A percentile compares a stretch with the other conserved stretches of the same genome.
Evolutionary conservation across 257 asterid genomes (phyloP).

Genomic region (Cynanchum wilfordii): DNA sequence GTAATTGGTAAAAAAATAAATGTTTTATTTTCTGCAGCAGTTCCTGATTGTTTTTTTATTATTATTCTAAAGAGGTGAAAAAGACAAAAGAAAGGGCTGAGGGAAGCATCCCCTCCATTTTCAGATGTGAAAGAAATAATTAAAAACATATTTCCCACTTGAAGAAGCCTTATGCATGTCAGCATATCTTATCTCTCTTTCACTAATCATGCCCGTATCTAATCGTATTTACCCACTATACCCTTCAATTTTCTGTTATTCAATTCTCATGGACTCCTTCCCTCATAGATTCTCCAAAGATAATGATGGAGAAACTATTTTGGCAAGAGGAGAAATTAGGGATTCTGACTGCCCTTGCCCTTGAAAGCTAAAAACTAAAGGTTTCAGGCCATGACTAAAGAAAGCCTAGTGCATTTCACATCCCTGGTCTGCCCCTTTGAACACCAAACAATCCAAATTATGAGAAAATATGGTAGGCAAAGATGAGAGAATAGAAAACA

Average conservation of each 20-base stretch:
- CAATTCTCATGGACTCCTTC: background rate
- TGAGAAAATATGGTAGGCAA: slow-evolving; percentile 21
- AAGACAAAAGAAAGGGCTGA: slow-evolving; percentile 24
- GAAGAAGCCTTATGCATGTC: slow-evolving; percentile 45
- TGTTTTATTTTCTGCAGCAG: background rate
- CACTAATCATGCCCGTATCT: slow-evolving; percentile 36
- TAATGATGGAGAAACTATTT: slow-evolving; percentile 13
- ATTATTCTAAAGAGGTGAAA: slow-evolving; percentile 7
- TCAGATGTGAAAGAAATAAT: slow-evolving; percentile 55
- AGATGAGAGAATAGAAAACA: slow-evolving; percentile 22
- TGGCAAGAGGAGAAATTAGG: slow-evolving; percentile 15
- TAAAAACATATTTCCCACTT: slow-evolving; percentile 53
- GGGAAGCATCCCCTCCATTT: slow-evolving; percentile 13
- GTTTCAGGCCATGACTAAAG: slow-evolving; percentile 21
- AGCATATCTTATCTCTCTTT: slow-evolving; percentile 57
- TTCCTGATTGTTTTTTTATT: background rate
- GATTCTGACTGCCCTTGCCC: slow-evolving; percentile 33
- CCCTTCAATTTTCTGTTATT: slow-evolving; percentile 21
- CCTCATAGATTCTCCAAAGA: slow-evolving; percentile 11
- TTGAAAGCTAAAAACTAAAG: slow-evolving; percentile 28
- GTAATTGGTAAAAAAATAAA: background rate
- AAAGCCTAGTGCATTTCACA: slow-evolving; percentile 49
- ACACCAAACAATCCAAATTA: slow-evolving; percentile 23
- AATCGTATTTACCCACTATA: slow-evolving; percentile 25
- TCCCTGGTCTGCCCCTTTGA: slow-evolving; percentile 26